Evolutionary conservation across 345 rosid genomes (phyloP).

Genomic region (Capsella bursapastoris): DNA sequence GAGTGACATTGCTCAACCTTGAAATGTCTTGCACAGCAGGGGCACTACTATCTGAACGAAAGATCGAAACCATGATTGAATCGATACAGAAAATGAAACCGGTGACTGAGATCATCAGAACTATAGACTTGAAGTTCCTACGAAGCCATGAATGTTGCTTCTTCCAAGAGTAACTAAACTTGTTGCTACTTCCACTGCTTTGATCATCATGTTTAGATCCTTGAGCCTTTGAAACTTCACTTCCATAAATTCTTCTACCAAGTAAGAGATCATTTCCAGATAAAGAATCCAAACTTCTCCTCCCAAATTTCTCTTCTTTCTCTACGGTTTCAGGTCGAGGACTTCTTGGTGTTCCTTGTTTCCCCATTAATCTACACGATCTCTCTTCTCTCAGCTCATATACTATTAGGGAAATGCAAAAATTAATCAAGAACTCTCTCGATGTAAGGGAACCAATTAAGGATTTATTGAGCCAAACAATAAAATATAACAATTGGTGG

Average conservation of each 20-base stretch:
- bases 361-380: constrained; percentile 49
- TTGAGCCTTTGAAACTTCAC: constrained; percentile 49
- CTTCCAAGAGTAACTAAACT: constrained; percentile 53
- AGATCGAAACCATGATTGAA: constrained; percentile 66
- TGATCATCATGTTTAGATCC: constrained; percentile 61
- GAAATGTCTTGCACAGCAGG: constrained; percentile 47
- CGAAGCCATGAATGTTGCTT: constrained; percentile 63
- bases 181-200: constrained; percentile 51
- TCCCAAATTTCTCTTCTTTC: constrained; percentile 40
- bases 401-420: constrained; percentile 46
- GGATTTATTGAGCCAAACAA: constrained; percentile 40
- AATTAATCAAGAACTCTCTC: constrained; percentile 17
- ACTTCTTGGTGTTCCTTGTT: constrained; percentile 57
- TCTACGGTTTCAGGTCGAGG: constrained; percentile 45
- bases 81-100: constrained; percentile 66
- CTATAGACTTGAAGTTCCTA: constrained; percentile 53
- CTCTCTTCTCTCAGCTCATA: constrained; percentile 29
- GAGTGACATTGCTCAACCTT: constrained; percentile 39
- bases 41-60: constrained; percentile 48
- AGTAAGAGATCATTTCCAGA: constrained; percentile 55
- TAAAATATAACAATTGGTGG: constrained; percentile 31
- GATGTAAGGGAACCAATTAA: constrained; percentile 17
- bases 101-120: constrained; percentile 52
- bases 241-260: constrained; percentile 63
- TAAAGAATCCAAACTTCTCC: constrained; percentile 50